Evolutionary conservation across 179 eudicot genomes (phyloP).

Genomic region (Drosera spatulata): DNA sequence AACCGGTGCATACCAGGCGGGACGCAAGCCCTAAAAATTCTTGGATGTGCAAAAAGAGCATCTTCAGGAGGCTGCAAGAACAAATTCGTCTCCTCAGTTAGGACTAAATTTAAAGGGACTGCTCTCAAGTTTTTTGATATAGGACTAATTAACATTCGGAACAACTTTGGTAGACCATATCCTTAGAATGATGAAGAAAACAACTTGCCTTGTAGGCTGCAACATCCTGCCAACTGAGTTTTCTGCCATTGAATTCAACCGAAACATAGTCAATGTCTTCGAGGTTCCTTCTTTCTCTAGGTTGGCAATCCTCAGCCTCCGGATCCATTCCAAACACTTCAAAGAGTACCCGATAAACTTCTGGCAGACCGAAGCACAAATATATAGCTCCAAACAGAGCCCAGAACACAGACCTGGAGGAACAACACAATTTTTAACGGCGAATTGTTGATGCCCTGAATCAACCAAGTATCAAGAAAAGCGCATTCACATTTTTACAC

Average conservation of each 20-base stretch:
- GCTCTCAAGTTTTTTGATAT: too few relatives aligned
- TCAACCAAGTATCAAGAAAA: too few relatives aligned
- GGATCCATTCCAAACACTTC: constrained; percentile 99
- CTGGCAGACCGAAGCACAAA: constrained; percentile 96
- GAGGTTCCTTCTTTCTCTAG: constrained; percentile 88
- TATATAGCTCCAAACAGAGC: constrained; percentile 98
- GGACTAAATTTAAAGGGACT: background rate
- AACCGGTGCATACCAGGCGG: constrained; percentile 99
- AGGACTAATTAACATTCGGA: too few relatives aligned
- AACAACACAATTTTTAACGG: background rate
- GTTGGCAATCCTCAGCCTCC: constrained; percentile 96
- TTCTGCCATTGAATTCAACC: constrained; percentile 76
- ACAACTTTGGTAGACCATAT: too few relatives aligned
- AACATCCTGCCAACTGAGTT: constrained; percentile 89
- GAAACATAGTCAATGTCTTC: constrained; percentile 97
- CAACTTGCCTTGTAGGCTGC: constrained; percentile 73
- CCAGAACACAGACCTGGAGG: constrained; percentile 84
- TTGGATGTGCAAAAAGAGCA: constrained; percentile 93
- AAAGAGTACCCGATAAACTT: constrained; percentile 95
- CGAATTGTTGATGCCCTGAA: background rate
- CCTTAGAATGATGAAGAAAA: too few relatives aligned
- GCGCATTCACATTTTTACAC: too few relatives aligned
- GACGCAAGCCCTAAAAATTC: constrained; percentile 96
- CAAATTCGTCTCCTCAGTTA: background rate
- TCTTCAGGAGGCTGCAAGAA: constrained; percentile 88